phyloP scores from a whole-genome alignment of 441 rosid genomes.

The Gossypium davidsonii region DNA sequence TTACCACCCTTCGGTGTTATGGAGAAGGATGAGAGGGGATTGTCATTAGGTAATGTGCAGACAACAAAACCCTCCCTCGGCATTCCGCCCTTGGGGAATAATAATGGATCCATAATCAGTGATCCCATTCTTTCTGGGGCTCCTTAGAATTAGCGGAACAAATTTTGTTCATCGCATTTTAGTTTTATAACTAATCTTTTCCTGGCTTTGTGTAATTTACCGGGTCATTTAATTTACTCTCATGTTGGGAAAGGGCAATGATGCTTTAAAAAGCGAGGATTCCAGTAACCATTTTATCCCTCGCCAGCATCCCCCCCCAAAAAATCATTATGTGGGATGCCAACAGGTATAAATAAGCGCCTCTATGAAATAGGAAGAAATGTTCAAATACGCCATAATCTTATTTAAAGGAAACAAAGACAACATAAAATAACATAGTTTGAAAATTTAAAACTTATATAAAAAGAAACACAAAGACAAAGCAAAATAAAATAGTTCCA shows the following conservation, averaged over 20 bases:
- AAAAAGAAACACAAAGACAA: too few species aligned
- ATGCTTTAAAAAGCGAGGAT: neutral
- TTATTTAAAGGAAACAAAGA: too few species aligned
- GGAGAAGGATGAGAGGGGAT: slow-evolving; percentile 36
- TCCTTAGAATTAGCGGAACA: slow-evolving; percentile 27
- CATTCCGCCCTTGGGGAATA: slow-evolving; percentile 60
- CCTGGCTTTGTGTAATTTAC: neutral
- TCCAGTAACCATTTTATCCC: neutral
- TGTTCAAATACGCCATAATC: too few species aligned
- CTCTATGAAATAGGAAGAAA: too few species aligned
- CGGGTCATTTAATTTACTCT: neutral
- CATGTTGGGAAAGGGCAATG: slow-evolving; percentile 1
- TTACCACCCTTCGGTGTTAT: slow-evolving; percentile 28
- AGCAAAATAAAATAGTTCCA: too few species aligned
- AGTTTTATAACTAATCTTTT: neutral
- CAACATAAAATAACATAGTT: too few species aligned
- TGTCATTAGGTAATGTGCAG: slow-evolving; percentile 29
- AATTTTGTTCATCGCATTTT: slow-evolving; percentile 5
- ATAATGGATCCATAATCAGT: slow-evolving; percentile 27
- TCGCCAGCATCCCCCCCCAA: too few species aligned
- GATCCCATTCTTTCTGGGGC: slow-evolving; percentile 49
- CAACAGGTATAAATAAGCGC: too few species aligned
- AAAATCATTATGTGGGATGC: too few species aligned
- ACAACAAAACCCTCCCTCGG: slow-evolving; percentile 61
- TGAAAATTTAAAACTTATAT: too few species aligned